Base-by-base conservation (phyloP, 768 basidiomycete species). In the Sarcodon sp. region DNA sequence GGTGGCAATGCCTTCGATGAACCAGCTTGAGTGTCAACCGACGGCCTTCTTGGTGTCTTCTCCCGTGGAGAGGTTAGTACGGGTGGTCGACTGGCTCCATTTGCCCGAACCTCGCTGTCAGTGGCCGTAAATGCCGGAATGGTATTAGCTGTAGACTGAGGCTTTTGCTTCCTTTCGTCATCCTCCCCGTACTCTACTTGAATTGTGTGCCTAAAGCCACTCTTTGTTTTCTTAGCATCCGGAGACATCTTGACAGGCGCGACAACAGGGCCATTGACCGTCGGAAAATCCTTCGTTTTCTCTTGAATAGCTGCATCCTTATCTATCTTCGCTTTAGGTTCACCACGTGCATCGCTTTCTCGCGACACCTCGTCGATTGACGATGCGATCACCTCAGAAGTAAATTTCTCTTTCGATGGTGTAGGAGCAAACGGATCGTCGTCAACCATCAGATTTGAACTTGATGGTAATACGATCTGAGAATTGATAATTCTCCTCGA, bases 171-270 rank as follows among this genome's bases (percentile, higher is more conserved):
- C 21, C 21, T 27, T 27, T 27, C 21, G 21, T 27, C 39, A 27
- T 41, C 27, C 15, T 82, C 81, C 49, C 84, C 86, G 57, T 97
- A 98, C 64, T 99, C 96, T 50, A 98, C 85, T 63, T 98, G 96
- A 43, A 98, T 88, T 8, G 96, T 98, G 64, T 98, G 92, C 44
- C 91, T 71, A 63, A 86, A 82, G 47, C 71, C 71, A 2, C 65
- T 66, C 51, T 68, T 77, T 53, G 72, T 68, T 60, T 76, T 77
- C 48, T 67, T 60, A 32, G 61, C 50, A 44, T 82, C 68, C 4
- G 64, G 56, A 12, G 64, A 69, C 11, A 69, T 72, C 50, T 67
- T 64, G 47, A 55, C 54, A 33, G 65, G 63, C 35, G 62, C 58
- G 54, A 50, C 7, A 48, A 44, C 13, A 50, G 49, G 8, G 44